phyloP scores from a whole-genome alignment of 176 grass and related monocot genomes.

The Carex littledalei region DNA sequence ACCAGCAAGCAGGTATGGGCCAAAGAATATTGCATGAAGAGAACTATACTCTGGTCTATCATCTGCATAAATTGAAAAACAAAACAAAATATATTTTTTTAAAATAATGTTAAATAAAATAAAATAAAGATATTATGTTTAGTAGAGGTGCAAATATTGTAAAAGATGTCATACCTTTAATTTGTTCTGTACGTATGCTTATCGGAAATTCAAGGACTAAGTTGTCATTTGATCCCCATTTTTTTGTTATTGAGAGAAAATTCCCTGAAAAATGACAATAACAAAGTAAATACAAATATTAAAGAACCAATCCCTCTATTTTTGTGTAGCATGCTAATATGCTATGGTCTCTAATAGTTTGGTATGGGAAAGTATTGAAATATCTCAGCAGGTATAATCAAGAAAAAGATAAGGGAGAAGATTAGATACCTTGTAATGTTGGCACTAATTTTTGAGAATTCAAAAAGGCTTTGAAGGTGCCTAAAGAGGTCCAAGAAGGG shows the following conservation, averaged over 20 bases:
- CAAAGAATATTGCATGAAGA: slow-evolving; percentile 72
- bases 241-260: slow-evolving; percentile 53
- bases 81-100: neutral
- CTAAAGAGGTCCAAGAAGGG: slow-evolving; percentile 68
- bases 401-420: neutral
- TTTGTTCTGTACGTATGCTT: slow-evolving; percentile 50
- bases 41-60: slow-evolving; percentile 55
- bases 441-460: slow-evolving; percentile 50
- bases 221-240: slow-evolving; percentile 54
- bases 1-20: slow-evolving; percentile 80
- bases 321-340: neutral
- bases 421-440: slow-evolving; percentile 48
- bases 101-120: too few relatives aligned
- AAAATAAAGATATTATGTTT: neutral
- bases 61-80: slow-evolving; percentile 44
- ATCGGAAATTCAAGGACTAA: slow-evolving; percentile 53
- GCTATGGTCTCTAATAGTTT: neutral
- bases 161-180: slow-evolving; percentile 54
- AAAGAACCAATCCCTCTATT: neutral
- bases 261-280: slow-evolving; percentile 39
- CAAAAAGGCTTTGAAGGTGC: slow-evolving; percentile 42
- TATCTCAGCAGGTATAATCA: neutral
- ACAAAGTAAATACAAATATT: neutral
- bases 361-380: too few relatives aligned
- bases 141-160: neutral